Evolutionary conservation across 2,329 filamentous ascomycete genomes (phyloP), one percentile per base, ranked within the genome.

Genomic region (Trichoderma pleuroti): DNA sequence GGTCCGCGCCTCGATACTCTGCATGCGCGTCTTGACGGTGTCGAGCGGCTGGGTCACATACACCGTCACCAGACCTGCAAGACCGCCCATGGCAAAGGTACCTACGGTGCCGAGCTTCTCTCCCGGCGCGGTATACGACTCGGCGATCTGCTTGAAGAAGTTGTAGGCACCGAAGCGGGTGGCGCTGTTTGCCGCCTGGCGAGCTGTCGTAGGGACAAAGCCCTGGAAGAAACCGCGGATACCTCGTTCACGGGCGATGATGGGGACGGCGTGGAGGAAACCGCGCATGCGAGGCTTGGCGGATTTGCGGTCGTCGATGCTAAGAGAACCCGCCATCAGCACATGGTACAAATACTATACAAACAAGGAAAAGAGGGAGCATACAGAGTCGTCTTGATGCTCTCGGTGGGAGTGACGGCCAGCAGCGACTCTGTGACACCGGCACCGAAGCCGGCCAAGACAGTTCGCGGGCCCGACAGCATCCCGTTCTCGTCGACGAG

Each of bases 11-110:
- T 98, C 93, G 72, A 98, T 91, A 75, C 93, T 97, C 87, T 99
- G 96, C 96, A 99, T 99, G 73, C 93, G 83, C 74, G 96, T 99
- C 88, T 99, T 99, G 80, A 99, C 88, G 0, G 95, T 98, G 81
- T 99, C 96, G 56, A 99, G 84, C 24, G 88, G 89, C 79, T 91
- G 88, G 67, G 89, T 91, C 34, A 88, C 89, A 72, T 89, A 94
- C 69, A 99, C 96, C 1, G 96, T 99, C 73, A 98, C 94, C 6
- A 97, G 83, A 2, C 96, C 96, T 0, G 96, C 95, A 28, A 96
- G 82, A 26, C 92, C 95, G 67, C 96, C 96, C 76, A 98, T 93
- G 2, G 89, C 93, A 79, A 99, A 99, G 0, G 96, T 99, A 73
- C 92, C 92, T 0, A 93, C 81, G 4, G 92, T 90, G 18, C 95